Base-by-base conservation (phyloP, 805 yeast species). In the Komagataella phaffii region DNA sequence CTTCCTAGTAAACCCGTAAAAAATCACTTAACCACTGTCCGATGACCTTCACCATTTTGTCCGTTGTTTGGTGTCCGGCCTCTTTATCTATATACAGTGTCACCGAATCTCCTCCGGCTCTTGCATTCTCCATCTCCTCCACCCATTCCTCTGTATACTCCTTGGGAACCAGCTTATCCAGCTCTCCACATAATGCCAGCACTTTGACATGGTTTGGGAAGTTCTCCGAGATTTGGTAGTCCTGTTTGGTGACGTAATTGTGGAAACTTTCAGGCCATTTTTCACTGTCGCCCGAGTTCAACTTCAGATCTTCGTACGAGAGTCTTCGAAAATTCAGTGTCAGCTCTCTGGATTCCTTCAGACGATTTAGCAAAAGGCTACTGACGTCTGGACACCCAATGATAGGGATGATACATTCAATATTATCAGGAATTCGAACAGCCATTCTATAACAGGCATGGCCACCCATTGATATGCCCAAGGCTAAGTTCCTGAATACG, bases 391-490 rank as follows among this genome's bases (percentile, higher is more conserved):
- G 69, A 52, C 75, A 68, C 3, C 82, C 82, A 48, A 80, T 66
- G 23, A 77, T 68, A 1, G 83, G 82, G 45, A 73, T 72, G 14
- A 74, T 67, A 24, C 67, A 67, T 14, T 64, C 61, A 17, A 73
- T 70, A 50, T 59, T 56, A 3, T 67, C 60, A 3, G 77, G 73
- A 56, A 68, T 66, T 54, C 57, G 57, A 49, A 62, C 58, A 18
- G 69, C 79, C 61, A 63, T 70, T 56, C 73, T 62, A 67, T 77
- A 76, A 30, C 73, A 66, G n/a, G 73, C 67, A 60, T 80, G 83
- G 0, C 79, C 85, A 2, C 85, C 84, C 47, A 79, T 65, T 0
- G 83, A 77, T 45, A 68, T 67, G 1, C 85, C 86, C 10, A 71
- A 57, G 24, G 76, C 61, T 46, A 74, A 67, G 59, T 72, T 73